Base-by-base conservation (phyloP, 2,329 filamentous ascomycete genomes). In the Pyrenochaeta sp. region DNA sequence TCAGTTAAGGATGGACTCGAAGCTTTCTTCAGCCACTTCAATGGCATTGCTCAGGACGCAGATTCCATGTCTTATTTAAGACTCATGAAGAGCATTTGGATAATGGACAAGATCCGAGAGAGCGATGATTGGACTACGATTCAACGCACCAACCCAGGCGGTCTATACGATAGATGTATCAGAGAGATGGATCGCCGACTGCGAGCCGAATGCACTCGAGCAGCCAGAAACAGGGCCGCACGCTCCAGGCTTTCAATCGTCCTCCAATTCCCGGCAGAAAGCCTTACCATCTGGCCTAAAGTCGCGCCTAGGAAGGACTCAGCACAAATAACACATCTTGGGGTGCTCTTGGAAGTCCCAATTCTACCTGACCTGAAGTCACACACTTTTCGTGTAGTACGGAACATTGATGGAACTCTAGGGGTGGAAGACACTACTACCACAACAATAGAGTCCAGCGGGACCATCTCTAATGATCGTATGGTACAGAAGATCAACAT, bases 21-120 rank as follows among this genome's bases (percentile, higher is more conserved):
- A 15, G 37, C 46, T 3, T 50, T 50, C 32, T 45, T 50, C 32
- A 21, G 7, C 10, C 46, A 49, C 34, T 49, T 44, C 32, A 45
- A 44, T 14, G 22, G 18, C 8, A 19, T 44, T 13, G 27, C 35
- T 5, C 31, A 32, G 5, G 21, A 22, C 2, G n/a, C 28, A 2
- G 46, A 45, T 26, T 31, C 46, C 0, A 41, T 30, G 27, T 35
- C 41, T 8, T 53, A 53, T 35, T 27, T 50, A 5, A 30, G 39
- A 10, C 35, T 53, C 7, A 45, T 53, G 30, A 53, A 50, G 19
- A 38, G 38, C 20, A 40, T 53, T 2, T 53, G 46, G 50, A 41
- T 53, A 8, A 50, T 53, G 39, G 43, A 47, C 20, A 21, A 22
- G 6, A 37, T 53, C 13, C n/a, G 32, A 24, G 31, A 35, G 19